Base-by-base conservation (phyloP, 2,329 filamentous ascomycete species). In the Beauveria sp. region DNA sequence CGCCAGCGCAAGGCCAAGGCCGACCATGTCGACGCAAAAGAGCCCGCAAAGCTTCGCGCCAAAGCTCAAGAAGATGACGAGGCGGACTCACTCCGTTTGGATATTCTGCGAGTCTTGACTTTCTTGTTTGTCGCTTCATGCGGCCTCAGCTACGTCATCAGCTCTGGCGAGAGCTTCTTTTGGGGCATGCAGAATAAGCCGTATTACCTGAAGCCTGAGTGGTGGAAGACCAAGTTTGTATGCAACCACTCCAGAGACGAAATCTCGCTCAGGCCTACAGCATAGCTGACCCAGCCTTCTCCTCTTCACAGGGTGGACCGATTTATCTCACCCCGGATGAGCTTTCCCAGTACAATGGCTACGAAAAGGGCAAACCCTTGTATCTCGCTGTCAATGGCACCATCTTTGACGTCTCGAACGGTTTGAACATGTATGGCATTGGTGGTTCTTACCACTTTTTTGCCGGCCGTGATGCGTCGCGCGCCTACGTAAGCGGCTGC, bases 401-500 rank as follows among this genome's bases (percentile, higher is more conserved):
- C 62, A 90, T 96, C 75, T 95, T 89, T 81, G 91, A 96, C 74
- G 91, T 96, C 46, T 84, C 84, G n/a, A 76, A 81, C 34, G 86
- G 86, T 59, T 80, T 84, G 67, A 74, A 82, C 73, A 78, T 89
- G 75, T 95, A 95, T 78, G 90, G 90, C 0, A 88, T 93, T 0
- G 92, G 91, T 30, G 95, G 93, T 5, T 86, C 86, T 43, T 99
- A 99, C 79, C 82, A 87, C 69, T 87, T 89, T 76, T 96, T 99
- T 74, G 85, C 92, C 0, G 95, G 93, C 63, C 82, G 82, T 64
- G 95, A 99, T 75, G 93, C 93, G 40, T 86, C 89, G 16, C 88
- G 95, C 54, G 91, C 88, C 22, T 99, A 92, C 74, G 86, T 99
- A 10, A 98, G 95, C 2, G 91, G 91, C 20, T 99, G 95, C 74